Base-by-base conservation (phyloP, 805 yeast species). In the Cyberlindnera misumaiensis region DNA sequence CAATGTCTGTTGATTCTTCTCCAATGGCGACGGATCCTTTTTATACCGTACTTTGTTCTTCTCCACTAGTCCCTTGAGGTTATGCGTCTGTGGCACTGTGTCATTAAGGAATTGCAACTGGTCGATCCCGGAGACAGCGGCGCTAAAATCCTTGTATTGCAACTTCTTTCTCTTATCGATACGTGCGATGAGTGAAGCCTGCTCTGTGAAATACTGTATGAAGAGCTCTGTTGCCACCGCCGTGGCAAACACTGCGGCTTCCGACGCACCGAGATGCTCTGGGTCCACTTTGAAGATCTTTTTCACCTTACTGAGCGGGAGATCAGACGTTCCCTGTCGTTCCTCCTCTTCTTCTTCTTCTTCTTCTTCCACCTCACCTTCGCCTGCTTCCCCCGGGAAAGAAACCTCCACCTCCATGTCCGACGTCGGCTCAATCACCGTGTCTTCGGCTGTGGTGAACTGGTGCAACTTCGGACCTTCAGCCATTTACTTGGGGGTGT, bases 191-290 rank as follows among this genome's bases (percentile, higher is more conserved):
- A 79, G 59, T 5, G 77, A 65, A 0, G 93, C 88, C 53, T 81
- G 85, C 53, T 80, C 86, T 2, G 84, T 71, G 43, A 83, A 67
- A 51, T 77, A 74, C 57, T 78, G 80, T 16, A 83, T 68, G 53
- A 84, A 84, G 16, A 82, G 60, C 51, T 84, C 93, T 0, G 90
- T 77, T 8, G 93, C 88, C n/a, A 81, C 69, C 3, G 85, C 86
- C 6, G 84, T 67, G 12, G 86, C 72, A 54, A 75, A 80, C n/a
- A 80, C 84, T 0, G 90, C 86, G 22, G 78, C 66, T 40, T 75
- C 80, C 3, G 87, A 75, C 2, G 85, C 77, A 2, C 80, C 73
- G 6, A 69, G 60, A 47, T 80, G 81, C 28, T 80, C 88, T 12
- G 87, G 85, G 55, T 84, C 94, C 55, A 80, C 70, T 51, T 81